These are phyloP conservation scores for Acanthamoeba castellanii DNA, from an alignment of 208 protist species.

Conservation along the genomic window DNA sequence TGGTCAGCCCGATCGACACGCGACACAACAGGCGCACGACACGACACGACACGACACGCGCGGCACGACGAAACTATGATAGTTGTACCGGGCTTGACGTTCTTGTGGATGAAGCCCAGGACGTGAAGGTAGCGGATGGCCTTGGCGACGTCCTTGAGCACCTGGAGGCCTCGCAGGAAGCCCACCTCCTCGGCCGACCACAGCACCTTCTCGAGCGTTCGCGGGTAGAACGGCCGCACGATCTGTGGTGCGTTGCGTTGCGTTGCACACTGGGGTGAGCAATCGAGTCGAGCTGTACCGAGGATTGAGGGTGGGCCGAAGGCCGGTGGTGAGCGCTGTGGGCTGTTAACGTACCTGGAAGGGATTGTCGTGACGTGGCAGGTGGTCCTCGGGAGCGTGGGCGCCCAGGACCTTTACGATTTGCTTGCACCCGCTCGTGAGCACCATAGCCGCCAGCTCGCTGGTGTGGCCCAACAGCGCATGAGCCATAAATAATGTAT, in stretches of 20 bases:
- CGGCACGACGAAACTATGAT: not conserved
- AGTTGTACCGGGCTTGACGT: not conserved
- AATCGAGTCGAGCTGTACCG: too few relatives aligned
- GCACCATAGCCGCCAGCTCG: not conserved
- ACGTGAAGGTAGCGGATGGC: slow-evolving; percentile 32
- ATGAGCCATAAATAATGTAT: not conserved
- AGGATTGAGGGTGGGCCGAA: not conserved
- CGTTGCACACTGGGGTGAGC: too few relatives aligned
- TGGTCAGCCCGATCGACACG: too few relatives aligned
- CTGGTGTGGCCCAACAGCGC: not conserved
- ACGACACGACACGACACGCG: not conserved
- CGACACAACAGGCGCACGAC: not conserved
- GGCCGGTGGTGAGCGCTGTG: not conserved
- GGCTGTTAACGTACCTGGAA: not conserved
- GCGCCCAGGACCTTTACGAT: slow-evolving; percentile 6
- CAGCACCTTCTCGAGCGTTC: slow-evolving; percentile 24
- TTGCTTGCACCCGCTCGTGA: slow-evolving; percentile 35
- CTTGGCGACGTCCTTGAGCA: slow-evolving; percentile 3
- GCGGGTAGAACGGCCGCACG: slow-evolving; percentile 33
- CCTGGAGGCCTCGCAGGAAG: not conserved
- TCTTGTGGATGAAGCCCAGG: slow-evolving; percentile 13
- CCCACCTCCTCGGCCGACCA: slow-evolving; percentile 1
- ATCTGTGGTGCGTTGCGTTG: not conserved
- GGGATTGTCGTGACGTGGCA: not conserved
- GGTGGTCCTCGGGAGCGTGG: not conserved